A percentile compares a stretch with the other conserved stretches of the same genome.
Evolutionary conservation across 2,329 filamentous ascomycete species (phyloP).

Genomic region (Macrophomina phaseolina): DNA sequence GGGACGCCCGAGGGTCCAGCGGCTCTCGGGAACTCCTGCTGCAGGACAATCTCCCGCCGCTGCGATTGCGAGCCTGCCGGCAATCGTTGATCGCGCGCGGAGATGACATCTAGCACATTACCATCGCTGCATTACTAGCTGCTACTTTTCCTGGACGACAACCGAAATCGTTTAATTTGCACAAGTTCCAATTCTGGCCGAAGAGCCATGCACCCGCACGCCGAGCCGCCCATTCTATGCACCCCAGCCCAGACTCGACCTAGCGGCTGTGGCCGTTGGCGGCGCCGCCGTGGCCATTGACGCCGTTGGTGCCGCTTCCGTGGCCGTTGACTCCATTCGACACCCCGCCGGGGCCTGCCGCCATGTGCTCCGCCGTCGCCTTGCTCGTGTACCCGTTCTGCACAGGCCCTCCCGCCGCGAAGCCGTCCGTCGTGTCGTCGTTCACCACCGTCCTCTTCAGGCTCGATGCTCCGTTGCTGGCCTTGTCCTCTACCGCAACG

Average conservation of each 20-base stretch:
- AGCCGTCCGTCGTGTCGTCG: slow-evolving; percentile 33
- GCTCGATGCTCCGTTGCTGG: slow-evolving; percentile 31
- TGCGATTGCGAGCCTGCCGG: background rate
- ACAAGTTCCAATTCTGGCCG: background rate
- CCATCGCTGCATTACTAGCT: slow-evolving; percentile 14
- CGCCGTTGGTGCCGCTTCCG: background rate
- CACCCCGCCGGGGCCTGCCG: slow-evolving; percentile 37
- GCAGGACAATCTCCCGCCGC: slow-evolving; percentile 17
- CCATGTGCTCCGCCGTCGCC: slow-evolving; percentile 29
- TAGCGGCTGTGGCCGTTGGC: slow-evolving; percentile 19
- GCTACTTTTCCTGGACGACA: slow-evolving; percentile 12
- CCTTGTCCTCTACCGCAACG: slow-evolving; percentile 42
- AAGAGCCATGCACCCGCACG: slow-evolving; percentile 5
- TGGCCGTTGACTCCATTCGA: slow-evolving; percentile 19
- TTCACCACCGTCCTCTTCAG: slow-evolving; percentile 36
- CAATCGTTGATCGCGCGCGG: slow-evolving; percentile 16
- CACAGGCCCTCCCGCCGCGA: slow-evolving; percentile 26
- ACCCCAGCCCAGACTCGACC: background rate
- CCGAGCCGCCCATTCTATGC: background rate
- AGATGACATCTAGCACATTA: slow-evolving; percentile 12
- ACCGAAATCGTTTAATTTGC: slow-evolving; percentile 25
- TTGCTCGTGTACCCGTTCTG: slow-evolving; percentile 22
- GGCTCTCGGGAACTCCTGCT: slow-evolving; percentile 7
- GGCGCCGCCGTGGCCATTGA: background rate
- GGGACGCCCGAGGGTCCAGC: slow-evolving; percentile 16